Conservation (phyloP, 2,329 filamentous ascomycete species). For the Talaromyces sp. region DNA sequence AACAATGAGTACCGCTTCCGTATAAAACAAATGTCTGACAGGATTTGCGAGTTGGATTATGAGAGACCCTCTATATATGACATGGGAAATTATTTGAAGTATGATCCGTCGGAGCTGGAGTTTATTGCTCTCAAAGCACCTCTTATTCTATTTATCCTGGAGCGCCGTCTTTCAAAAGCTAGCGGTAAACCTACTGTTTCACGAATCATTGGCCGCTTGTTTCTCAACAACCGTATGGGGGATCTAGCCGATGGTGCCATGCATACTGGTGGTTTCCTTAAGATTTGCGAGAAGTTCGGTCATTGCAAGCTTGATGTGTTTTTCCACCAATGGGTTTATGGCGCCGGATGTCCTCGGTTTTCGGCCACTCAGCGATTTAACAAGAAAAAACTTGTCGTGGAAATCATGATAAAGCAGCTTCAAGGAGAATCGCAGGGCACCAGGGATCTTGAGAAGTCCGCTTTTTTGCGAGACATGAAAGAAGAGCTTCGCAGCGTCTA, state of each 20-base stretch:
- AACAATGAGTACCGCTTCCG: slow-evolving; percentile 93
- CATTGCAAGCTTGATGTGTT: slow-evolving; percentile 84
- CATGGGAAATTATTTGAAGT: slow-evolving; percentile 68
- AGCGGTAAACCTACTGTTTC: slow-evolving; percentile 78
- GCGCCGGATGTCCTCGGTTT: slow-evolving; percentile 84
- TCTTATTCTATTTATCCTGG: slow-evolving; percentile 86
- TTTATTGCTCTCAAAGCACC: slow-evolving; percentile 90
- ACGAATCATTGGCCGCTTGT: slow-evolving; percentile 77
- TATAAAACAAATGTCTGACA: slow-evolving; percentile 78
- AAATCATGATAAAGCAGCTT: slow-evolving; percentile 80
- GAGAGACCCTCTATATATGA: slow-evolving; percentile 76
- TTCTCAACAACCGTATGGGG: slow-evolving; percentile 80
- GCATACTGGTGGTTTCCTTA: slow-evolving; percentile 71
- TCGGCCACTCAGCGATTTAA: slow-evolving; percentile 87
- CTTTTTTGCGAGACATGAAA: slow-evolving; percentile 80
- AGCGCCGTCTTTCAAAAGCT: slow-evolving; percentile 83
- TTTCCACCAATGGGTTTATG: slow-evolving; percentile 88
- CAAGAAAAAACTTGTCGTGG: slow-evolving; percentile 92
- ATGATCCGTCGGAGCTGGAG: slow-evolving; percentile 80
- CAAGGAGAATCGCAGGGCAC: slow-evolving; percentile 55
- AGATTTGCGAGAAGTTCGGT: slow-evolving; percentile 79
- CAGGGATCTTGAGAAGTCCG: slow-evolving; percentile 60
- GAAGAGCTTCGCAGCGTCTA: slow-evolving; percentile 68
- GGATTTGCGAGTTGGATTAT: slow-evolving; percentile 73
- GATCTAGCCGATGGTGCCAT: slow-evolving; percentile 67